Evolutionary conservation across 139 green algal species (phyloP).

Genomic region (Desmodesmus armatus): DNA sequence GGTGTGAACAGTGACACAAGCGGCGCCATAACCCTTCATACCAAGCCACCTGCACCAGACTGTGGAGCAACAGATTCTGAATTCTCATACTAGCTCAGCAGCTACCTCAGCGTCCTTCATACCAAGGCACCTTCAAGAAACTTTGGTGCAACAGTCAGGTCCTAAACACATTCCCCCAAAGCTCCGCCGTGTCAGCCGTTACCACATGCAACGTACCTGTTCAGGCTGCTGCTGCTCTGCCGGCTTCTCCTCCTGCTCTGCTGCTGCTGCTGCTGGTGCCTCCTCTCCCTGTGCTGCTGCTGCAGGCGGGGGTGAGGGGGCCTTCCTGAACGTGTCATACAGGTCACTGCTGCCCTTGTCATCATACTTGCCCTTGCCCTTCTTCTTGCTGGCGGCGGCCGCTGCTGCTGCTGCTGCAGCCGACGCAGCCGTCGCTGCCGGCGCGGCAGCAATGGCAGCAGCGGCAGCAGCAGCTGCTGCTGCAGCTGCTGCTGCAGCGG

Average conservation of each 20-base stretch:
- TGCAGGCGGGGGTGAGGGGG: neutral
- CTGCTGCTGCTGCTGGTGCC: constrained; percentile 5
- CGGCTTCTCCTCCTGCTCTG: constrained; percentile 11
- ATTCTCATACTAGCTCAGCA: too few species aligned
- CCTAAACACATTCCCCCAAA: too few species aligned
- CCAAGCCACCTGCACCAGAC: too few species aligned
- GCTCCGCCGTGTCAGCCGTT: too few species aligned
- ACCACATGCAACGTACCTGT: too few species aligned
- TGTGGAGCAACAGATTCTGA: too few species aligned
- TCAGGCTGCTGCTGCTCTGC: too few species aligned
- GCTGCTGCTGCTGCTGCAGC: constrained; percentile 10
- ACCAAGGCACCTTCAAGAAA: too few species aligned
- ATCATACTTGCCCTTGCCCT: constrained; percentile 18
- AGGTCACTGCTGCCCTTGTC: constrained; percentile 23
- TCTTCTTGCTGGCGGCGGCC: neutral
- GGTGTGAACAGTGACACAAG: too few species aligned
- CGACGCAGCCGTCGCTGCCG: neutral
- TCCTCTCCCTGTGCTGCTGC: neutral
- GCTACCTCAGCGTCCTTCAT: too few species aligned
- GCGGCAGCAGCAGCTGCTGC: constrained; percentile 13
- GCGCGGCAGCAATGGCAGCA: neutral
- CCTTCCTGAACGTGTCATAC: constrained; percentile 41
- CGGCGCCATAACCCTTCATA: too few species aligned
- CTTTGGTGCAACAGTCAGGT: too few species aligned
- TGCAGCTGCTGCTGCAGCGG: neutral